Evolutionary conservation across 2,329 filamentous ascomycete genomes (phyloP).

Genomic region (Aspergillus sp.): DNA sequence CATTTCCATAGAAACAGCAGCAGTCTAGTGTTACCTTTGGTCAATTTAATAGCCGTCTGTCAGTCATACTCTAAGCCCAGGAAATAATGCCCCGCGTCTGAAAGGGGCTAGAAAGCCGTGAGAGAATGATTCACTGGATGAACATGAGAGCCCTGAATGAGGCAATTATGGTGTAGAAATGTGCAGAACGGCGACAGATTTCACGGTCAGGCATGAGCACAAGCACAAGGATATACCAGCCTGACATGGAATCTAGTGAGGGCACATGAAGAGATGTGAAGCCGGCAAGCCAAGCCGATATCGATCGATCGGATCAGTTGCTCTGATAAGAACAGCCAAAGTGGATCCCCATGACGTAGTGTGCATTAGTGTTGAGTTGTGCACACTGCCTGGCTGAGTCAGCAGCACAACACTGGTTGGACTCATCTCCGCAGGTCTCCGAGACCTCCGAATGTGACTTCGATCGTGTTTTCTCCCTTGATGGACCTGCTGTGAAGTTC

Average conservation of each 20-base stretch:
- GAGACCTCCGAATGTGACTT: not conserved
- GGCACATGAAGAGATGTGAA: not conserved
- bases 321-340: not conserved
- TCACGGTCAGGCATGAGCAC: not conserved
- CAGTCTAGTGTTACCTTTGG: not conserved
- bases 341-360: not conserved
- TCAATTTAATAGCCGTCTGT: not conserved
- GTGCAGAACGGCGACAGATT: too few species aligned
- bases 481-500: not conserved
- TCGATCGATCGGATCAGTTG: not conserved
- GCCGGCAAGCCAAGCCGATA: not conserved
- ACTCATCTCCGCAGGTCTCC: not conserved
- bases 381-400: not conserved
- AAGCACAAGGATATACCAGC: not conserved
- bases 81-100: not conserved
- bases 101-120: too few species aligned
- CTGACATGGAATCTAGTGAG: not conserved
- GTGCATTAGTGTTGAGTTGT: slow-evolving; percentile 1
- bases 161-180: too few species aligned
- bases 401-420: not conserved
- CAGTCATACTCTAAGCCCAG: not conserved
- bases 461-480: not conserved
- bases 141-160: too few species aligned
- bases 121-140: too few species aligned
- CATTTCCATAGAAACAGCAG: not conserved